Percentiles rank a stretch among this genome's conserved stretches.
Conservation (phyloP, 23 red algal species). For the Agarophyton chilense region DNA sequence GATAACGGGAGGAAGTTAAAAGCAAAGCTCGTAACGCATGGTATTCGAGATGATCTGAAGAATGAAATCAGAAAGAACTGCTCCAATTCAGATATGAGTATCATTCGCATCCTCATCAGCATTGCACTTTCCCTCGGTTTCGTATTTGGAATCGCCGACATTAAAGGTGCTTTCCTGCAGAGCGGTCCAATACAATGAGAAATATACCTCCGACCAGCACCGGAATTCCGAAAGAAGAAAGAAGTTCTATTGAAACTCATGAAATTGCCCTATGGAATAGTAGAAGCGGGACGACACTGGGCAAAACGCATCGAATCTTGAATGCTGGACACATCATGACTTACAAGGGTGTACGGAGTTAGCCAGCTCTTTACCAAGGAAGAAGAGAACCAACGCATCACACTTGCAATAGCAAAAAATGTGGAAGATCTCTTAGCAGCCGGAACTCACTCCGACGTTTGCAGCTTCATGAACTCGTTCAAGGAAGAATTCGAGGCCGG, state of each 20-base stretch:
- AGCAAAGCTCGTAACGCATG: not conserved
- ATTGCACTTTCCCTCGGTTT: conserved; percentile 4
- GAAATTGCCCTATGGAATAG: conserved; percentile 38
- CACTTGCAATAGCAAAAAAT: not conserved
- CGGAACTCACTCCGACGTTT: not conserved
- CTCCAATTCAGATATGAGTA: conserved; percentile 3
- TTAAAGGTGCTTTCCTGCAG: conserved; percentile 21
- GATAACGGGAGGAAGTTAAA: not conserved
- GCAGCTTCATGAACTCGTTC: not conserved
- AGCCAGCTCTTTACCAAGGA: not conserved
- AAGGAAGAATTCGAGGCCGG: not conserved
- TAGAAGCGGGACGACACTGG: conserved; percentile 44
- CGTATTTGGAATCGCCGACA: not conserved
- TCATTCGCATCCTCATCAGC: conserved; percentile 12
- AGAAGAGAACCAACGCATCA: not conserved
- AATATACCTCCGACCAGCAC: conserved; percentile 34
- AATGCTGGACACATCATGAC: not conserved
- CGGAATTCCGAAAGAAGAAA: not conserved
- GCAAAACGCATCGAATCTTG: conserved; percentile 15
- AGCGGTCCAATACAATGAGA: conserved; percentile 12
- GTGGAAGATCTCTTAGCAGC: conserved; percentile 15
- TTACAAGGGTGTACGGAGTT: not conserved
- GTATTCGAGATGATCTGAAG: not conserved
- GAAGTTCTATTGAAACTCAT: conserved; percentile 21
- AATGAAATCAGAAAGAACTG: not conserved